Evolutionary conservation across 495 filamentous ascomycete species (phyloP), one percentile per base, ranked within the genome.

Genomic region (Neurospora cerealis): DNA sequence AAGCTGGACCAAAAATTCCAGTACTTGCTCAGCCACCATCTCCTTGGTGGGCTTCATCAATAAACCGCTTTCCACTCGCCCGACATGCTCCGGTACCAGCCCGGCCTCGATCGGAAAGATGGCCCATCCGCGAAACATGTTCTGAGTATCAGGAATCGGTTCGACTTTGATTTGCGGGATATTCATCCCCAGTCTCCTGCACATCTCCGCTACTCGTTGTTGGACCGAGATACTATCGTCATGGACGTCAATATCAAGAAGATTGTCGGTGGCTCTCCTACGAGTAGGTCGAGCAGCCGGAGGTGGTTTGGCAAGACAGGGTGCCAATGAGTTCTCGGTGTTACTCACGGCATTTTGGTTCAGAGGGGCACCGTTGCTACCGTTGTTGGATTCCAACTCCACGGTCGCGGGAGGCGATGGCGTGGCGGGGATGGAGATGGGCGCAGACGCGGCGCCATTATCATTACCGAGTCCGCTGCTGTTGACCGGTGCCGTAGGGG

Each of bases 21-120:
- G 46, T 46, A 81, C 71, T 71, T 78, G 48, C 73, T 83, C 79
- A 4, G 81, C 83, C 9, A 83, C 74, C 72, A 38, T 74, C 71
- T 82, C 80, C 69, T 74, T 81, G 13, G 80, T 76, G 2, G 46
- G 38, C 60, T 74, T 79, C 73, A 71, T 78, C 8, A 76, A 72
- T 15, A 77, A 76, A 38, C 82, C 74, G 6, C 75, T 69, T 4
- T 72, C 34, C 24, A 83, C 80, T 5, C 60, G 39, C 5, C 77
- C 79, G 38, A 80, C n/a, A 5, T 28, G 73, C 24, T 66, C 60
- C 1, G 81, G 80, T 0, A 83, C 46, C 15, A n/a, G 39, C 19
- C 71, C 44, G 36, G 13, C 40, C 48, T 78, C 73, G 8, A n/a
- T 17, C 36, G 76, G 76, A 48, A 79, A 80, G 70, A 78, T 74